Conservation (phyloP, 2,329 filamentous ascomycete genomes). For the Chaetomiaceae sp. region DNA sequence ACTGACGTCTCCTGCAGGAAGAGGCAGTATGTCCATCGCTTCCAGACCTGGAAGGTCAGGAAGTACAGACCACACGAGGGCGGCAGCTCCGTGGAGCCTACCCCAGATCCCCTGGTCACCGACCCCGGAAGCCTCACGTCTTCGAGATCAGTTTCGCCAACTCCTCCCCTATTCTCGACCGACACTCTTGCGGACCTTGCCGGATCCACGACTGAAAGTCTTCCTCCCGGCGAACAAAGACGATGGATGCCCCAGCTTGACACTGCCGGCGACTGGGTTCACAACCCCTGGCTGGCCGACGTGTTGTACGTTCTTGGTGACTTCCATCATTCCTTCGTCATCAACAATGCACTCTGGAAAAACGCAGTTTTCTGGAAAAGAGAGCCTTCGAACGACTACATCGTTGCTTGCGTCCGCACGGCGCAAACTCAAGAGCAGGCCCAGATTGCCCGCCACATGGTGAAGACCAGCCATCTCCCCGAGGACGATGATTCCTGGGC, state of each 20-base stretch:
- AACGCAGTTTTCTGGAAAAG: no score
- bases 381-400: background rate
- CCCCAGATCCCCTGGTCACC: no score
- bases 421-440: constrained; percentile 4
- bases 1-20: constrained; percentile 8
- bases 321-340: constrained; percentile 1
- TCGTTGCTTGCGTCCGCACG: constrained; percentile 6
- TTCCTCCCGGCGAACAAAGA: background rate
- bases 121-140: background rate
- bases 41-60: constrained; percentile 12
- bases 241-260: background rate
- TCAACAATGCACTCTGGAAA: constrained; percentile 9
- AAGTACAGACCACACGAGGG: constrained; percentile 17
- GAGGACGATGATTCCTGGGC: background rate
- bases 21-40: constrained; percentile 18
- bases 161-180: no score
- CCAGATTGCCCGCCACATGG: background rate
- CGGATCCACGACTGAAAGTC: no score
- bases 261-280: background rate
- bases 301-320: constrained; percentile 13
- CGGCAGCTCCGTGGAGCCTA: background rate
- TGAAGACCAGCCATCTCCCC: background rate
- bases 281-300: constrained; percentile 9
- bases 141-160: no score
- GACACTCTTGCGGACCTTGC: background rate